Conservation (phyloP, 306 rosid species). For the Pyrus betulifolia region DNA sequence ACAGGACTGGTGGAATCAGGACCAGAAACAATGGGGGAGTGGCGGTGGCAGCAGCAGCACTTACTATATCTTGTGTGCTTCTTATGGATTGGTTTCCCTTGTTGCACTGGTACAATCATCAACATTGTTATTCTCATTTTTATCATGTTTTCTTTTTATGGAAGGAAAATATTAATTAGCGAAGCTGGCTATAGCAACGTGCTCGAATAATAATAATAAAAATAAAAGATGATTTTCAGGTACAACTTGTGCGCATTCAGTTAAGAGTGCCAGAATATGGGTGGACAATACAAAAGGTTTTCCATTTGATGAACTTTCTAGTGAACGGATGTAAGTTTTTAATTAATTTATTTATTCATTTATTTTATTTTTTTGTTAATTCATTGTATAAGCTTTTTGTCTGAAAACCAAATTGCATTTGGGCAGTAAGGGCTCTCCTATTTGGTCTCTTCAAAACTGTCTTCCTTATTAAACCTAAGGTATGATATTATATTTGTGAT, state of each 20-base stretch:
- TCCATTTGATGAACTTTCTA: slow-evolving; percentile 72
- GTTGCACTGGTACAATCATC: slow-evolving; percentile 37
- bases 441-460: slow-evolving; percentile 55
- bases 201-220: neutral
- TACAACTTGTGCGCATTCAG: slow-evolving; percentile 66
- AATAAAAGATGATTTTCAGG: slow-evolving; percentile 17
- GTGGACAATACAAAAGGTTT: slow-evolving; percentile 78
- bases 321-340: slow-evolving; percentile 56
- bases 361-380: neutral
- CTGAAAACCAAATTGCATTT: slow-evolving; percentile 8
- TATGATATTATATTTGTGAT: neutral
- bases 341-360: neutral
- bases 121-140: neutral
- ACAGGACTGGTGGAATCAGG: slow-evolving; percentile 27
- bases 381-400: neutral
- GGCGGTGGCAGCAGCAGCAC: neutral
- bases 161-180: neutral
- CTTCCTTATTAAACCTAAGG: slow-evolving; percentile 49
- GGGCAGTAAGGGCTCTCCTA: slow-evolving; percentile 60
- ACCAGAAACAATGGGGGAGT: slow-evolving; percentile 29
- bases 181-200: neutral
- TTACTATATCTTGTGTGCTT: slow-evolving; percentile 35
- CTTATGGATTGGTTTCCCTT: slow-evolving; percentile 49
- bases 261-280: slow-evolving; percentile 68
- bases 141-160: neutral